These are phyloP conservation scores for Podaxis sp. DNA, from an alignment of 768 basidiomycete species.

Conservation along the genomic window DNA sequence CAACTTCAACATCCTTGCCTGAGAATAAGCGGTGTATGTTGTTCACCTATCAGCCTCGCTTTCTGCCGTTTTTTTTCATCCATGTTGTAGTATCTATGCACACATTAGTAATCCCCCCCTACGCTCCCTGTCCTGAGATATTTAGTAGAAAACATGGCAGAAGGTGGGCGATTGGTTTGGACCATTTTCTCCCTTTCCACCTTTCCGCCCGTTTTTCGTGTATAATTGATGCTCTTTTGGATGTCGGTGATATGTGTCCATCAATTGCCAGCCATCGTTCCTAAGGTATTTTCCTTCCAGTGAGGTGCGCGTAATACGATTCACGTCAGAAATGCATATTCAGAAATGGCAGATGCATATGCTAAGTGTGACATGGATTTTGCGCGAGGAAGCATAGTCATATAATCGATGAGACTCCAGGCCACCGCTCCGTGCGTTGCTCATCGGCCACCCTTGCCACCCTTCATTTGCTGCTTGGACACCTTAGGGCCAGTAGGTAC, in stretches of 20 bases:
- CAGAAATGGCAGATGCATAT: constrained; percentile 15
- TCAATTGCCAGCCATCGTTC: neutral
- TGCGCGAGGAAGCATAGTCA: constrained; percentile 20
- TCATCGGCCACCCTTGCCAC: constrained; percentile 76
- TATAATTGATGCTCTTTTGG: neutral
- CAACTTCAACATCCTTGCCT: neutral
- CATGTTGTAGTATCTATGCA: constrained; percentile 26
- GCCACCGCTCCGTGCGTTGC: constrained; percentile 11
- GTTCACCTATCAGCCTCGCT: constrained; percentile 8
- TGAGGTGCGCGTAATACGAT: neutral
- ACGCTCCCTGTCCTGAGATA: constrained; percentile 9
- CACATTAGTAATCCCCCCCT: constrained; percentile 21
- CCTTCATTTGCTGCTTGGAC: constrained; percentile 96
- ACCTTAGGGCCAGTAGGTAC: constrained; percentile 72
- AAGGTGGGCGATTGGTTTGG: neutral
- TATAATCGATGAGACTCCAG: constrained; percentile 11
- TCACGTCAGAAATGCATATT: neutral
- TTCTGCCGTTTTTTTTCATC: constrained; percentile 12
- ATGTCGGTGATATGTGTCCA: neutral
- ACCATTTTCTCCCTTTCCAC: neutral
- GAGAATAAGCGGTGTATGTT: constrained; percentile 5
- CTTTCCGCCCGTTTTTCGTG: neutral
- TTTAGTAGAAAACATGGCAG: constrained; percentile 1
- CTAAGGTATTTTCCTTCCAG: neutral
- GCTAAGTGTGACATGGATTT: constrained; percentile 21